phyloP scores from a whole-genome alignment of 352 stramenopile genomes.

The Peronosclerospora sorghi region DNA sequence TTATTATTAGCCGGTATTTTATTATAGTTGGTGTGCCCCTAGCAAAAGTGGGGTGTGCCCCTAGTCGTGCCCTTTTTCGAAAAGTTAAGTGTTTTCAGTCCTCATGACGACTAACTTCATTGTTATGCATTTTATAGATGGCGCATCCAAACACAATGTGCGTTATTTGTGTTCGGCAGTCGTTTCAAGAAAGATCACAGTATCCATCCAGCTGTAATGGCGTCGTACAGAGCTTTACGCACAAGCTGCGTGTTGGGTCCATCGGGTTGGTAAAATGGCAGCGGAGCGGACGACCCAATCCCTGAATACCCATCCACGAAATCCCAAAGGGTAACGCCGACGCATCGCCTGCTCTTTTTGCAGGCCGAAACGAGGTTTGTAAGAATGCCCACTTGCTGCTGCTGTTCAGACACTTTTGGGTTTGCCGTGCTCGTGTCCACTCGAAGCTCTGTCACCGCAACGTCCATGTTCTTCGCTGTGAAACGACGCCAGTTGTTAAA shows the following conservation, averaged over 20 bases:
- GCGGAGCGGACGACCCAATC: slow-evolving; percentile 10
- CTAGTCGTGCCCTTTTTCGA: too few species aligned
- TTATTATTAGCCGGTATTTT: too few species aligned
- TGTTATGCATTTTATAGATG: too few species aligned
- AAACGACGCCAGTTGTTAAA: slow-evolving; percentile 22
- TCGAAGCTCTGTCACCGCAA: slow-evolving; percentile 23
- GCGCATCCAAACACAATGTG: too few species aligned
- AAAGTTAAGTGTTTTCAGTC: too few species aligned
- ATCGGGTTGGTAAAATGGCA: slow-evolving; percentile 21
- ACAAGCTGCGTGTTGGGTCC: slow-evolving; percentile 13
- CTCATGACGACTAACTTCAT: too few species aligned
- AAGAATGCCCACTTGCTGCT: slow-evolving; percentile 17
- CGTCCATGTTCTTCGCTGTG: slow-evolving; percentile 12
- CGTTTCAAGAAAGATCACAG: not conserved
- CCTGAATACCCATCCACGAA: slow-evolving; percentile 22
- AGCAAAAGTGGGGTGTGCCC: too few species aligned
- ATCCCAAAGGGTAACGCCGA: slow-evolving; percentile 17
- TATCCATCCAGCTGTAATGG: slow-evolving; percentile 18
- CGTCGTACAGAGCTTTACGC: slow-evolving; percentile 22
- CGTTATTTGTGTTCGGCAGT: too few species aligned
- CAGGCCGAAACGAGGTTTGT: slow-evolving; percentile 20
- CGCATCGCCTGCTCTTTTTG: slow-evolving; percentile 17
- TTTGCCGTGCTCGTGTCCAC: slow-evolving; percentile 16
- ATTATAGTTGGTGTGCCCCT: too few species aligned
- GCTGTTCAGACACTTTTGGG: slow-evolving; percentile 14